Evolutionary conservation across 441 rosid genomes (phyloP).

Genomic region (Theobroma grandiflorum): DNA sequence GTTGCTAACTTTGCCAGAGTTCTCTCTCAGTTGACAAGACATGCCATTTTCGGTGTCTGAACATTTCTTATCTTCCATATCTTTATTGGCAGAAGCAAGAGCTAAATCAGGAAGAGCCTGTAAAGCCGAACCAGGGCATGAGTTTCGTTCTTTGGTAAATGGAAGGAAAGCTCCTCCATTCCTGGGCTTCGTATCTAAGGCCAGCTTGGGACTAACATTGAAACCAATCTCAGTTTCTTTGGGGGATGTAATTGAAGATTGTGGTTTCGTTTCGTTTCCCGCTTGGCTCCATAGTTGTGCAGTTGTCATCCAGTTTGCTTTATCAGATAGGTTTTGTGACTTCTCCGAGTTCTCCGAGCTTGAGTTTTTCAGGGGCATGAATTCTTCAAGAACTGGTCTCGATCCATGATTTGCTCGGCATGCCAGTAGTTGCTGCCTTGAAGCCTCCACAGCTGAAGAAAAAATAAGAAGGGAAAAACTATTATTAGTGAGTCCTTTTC

Average conservation of each 20-base stretch:
- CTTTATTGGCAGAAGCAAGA: slow-evolving; percentile 55
- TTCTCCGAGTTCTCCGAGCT: slow-evolving; percentile 52
- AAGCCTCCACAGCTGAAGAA: slow-evolving; percentile 81
- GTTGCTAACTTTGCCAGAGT: slow-evolving; percentile 31
- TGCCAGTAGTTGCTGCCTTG: slow-evolving; percentile 80
- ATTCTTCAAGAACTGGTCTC: slow-evolving; percentile 89
- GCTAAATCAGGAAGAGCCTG: slow-evolving; percentile 65
- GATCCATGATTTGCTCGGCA: slow-evolving; percentile 67
- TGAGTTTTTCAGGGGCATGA: slow-evolving; percentile 83
- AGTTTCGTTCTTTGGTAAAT: slow-evolving; percentile 74
- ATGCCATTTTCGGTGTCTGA: slow-evolving; percentile 40
- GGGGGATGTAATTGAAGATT: slow-evolving; percentile 36
- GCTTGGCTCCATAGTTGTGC: slow-evolving; percentile 96
- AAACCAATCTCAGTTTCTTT: slow-evolving; percentile 62
- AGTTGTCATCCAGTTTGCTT: slow-evolving; percentile 89
- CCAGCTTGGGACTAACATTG: slow-evolving; percentile 62
- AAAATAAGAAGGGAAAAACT: background rate
- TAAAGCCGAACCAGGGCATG: slow-evolving; percentile 41
- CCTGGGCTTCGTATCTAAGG: slow-evolving; percentile 67
- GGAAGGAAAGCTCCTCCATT: slow-evolving; percentile 94
- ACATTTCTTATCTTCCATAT: slow-evolving; percentile 56
- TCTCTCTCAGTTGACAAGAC: slow-evolving; percentile 40
- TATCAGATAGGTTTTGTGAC: slow-evolving; percentile 50
- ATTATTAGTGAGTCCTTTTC: slow-evolving; percentile 14
- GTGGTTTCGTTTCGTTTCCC: slow-evolving; percentile 52